These are phyloP conservation scores for Heliamphora exappendiculata DNA, from an alignment of 148 eudicot species.

Conservation along the genomic window DNA sequence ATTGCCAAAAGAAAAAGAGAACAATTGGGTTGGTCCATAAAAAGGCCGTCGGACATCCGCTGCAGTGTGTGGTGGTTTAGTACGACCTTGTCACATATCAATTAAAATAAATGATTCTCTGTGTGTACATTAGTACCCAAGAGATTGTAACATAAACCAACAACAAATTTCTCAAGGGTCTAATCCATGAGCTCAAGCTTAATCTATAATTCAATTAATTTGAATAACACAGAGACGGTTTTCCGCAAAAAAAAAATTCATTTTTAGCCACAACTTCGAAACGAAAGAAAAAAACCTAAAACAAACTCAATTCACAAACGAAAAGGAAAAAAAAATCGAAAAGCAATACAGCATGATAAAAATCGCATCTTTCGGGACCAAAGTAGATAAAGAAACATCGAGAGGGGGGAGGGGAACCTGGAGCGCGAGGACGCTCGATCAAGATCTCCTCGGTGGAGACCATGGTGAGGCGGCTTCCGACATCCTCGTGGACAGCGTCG, in stretches of 20 bases:
- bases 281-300: neutral
- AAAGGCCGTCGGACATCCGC: too few species aligned
- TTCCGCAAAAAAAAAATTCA: too few species aligned
- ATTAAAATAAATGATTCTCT: too few species aligned
- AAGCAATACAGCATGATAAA: neutral
- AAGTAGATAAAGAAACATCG: too few species aligned
- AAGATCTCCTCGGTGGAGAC: slow-evolving; percentile 63
- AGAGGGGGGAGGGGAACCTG: slow-evolving; percentile 26
- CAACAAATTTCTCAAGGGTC: neutral
- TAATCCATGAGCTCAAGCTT: neutral
- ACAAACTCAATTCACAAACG: neutral
- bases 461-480: slow-evolving; percentile 51
- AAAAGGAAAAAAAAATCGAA: neutral
- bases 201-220: neutral
- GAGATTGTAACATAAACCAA: too few species aligned
- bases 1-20: too few species aligned
- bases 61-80: too few species aligned
- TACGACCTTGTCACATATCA: too few species aligned
- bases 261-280: neutral
- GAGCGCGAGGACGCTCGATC: slow-evolving; percentile 47
- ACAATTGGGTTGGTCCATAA: too few species aligned
- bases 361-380: neutral
- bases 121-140: too few species aligned
- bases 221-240: neutral
- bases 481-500: slow-evolving; percentile 55